These are phyloP conservation scores for Hanseniaspora taiwanica DNA, from an alignment of 805 yeast species.

Conservation along the genomic window DNA sequence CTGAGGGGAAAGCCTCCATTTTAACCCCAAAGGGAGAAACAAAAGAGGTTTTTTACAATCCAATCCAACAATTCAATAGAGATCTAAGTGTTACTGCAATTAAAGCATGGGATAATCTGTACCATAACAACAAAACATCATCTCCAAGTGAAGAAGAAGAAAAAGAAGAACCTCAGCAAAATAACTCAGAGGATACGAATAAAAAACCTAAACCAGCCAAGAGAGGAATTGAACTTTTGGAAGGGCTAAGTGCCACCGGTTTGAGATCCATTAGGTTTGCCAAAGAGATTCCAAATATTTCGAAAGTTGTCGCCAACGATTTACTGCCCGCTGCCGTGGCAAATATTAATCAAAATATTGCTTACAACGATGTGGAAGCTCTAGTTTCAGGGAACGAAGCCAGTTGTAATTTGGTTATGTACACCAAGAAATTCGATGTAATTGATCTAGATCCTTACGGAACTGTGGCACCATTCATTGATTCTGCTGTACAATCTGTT, in stretches of 20 bases:
- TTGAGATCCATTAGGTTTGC: conserved; percentile 88
- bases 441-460: conserved; percentile 97
- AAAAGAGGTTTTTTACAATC: conserved; percentile 75
- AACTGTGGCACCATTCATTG: conserved; percentile 90
- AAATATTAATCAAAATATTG: conserved; percentile 59
- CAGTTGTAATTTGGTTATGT: conserved; percentile 85
- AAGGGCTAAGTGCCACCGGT: conserved; percentile 92
- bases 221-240: conserved; percentile 40
- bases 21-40: conserved; percentile 67
- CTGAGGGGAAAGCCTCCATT: conserved; percentile 78
- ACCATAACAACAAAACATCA: conserved; percentile 14
- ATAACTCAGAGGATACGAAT: conserved; percentile 20
- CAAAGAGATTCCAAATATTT: conserved; percentile 70
- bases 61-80: conserved; percentile 92
- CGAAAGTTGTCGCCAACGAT: conserved; percentile 78
- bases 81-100: conserved; percentile 80
- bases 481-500: conserved; percentile 77
- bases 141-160: conserved; percentile 3
- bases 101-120: conserved; percentile 69
- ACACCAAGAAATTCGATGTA: conserved; percentile 52
- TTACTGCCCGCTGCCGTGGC: conserved; percentile 74
- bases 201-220: conserved; percentile 28
- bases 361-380: conserved; percentile 44
- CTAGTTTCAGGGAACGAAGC: conserved; percentile 60
- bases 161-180: conserved; percentile 1